Conservation (phyloP, 345 rosid species). For the Lepidium africanum region DNA sequence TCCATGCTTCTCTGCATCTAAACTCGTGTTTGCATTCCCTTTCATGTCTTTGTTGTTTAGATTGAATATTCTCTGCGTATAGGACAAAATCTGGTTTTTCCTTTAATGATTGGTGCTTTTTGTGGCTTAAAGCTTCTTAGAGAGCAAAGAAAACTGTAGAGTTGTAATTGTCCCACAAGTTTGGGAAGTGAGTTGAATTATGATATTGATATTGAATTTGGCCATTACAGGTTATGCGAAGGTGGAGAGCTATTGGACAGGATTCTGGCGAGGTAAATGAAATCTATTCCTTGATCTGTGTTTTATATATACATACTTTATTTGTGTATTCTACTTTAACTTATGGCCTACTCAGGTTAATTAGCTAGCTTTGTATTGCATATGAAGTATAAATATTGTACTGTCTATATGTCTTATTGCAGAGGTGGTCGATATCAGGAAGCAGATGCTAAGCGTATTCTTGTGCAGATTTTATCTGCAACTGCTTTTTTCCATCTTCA, state of each 20-base stretch:
- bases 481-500: constrained; percentile 94
- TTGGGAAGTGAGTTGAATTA: neutral
- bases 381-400: neutral
- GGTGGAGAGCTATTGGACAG: constrained; percentile 95
- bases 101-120: neutral
- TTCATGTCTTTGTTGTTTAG: neutral
- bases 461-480: constrained; percentile 71
- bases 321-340: neutral
- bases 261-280: constrained; percentile 69
- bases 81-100: neutral
- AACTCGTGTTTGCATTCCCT: neutral
- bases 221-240: constrained; percentile 69
- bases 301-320: neutral
- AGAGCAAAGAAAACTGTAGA: neutral
- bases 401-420: constrained; percentile 14
- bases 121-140: neutral
- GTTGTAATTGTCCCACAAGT: neutral
- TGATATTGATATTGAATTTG: neutral
- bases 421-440: constrained; percentile 96
- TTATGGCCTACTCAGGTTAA: neutral
- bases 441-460: constrained; percentile 73
- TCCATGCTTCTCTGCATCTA: neutral
- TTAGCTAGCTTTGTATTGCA: neutral
- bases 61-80: neutral
- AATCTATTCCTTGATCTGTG: neutral